Conservation (phyloP, 345 rosid genomes). For the Rhizophora apiculata region DNA sequence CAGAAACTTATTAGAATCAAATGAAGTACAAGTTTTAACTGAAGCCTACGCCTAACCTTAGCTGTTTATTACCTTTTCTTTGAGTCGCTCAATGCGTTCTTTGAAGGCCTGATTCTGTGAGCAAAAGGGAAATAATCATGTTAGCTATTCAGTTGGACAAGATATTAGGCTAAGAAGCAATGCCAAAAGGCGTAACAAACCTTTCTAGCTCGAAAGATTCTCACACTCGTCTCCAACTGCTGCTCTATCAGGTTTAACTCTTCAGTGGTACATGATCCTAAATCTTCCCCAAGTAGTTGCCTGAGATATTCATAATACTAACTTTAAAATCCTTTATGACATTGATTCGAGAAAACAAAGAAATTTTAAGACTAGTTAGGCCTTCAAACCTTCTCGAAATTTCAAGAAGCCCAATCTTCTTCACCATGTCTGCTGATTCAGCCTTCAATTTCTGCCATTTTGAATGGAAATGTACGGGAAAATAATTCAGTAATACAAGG, state of each 20-base stretch:
- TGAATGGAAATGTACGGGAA: neutral
- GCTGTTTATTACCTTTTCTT: slow-evolving; percentile 52
- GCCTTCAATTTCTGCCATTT: slow-evolving; percentile 59
- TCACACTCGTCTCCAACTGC: slow-evolving; percentile 38
- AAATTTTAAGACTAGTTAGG: neutral
- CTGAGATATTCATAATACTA: slow-evolving; percentile 12
- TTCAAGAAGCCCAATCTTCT: slow-evolving; percentile 80
- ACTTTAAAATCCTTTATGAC: neutral
- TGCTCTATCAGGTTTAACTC: slow-evolving; percentile 41
- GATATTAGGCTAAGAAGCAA: neutral
- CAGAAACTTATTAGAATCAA: too few relatives aligned
- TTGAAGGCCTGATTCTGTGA: slow-evolving; percentile 66
- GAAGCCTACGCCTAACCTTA: neutral
- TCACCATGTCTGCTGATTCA: slow-evolving; percentile 67
- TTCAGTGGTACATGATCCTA: slow-evolving; percentile 35
- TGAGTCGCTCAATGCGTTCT: slow-evolving; percentile 60
- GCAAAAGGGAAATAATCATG: neutral
- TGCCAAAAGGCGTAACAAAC: slow-evolving; percentile 5
- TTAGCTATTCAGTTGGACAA: neutral
- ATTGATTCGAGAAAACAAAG: neutral
- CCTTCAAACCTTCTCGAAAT: slow-evolving; percentile 51
- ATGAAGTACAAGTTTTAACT: too few relatives aligned
- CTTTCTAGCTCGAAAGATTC: slow-evolving; percentile 37
- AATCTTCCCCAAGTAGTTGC: slow-evolving; percentile 39
- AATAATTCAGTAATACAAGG: neutral